Percentiles rank a stretch among this genome's conserved stretches.
Evolutionary conservation across 2,329 filamentous ascomycete genomes (phyloP).

Genomic region (Ophiocordyceps camponoti-rufipedis): DNA sequence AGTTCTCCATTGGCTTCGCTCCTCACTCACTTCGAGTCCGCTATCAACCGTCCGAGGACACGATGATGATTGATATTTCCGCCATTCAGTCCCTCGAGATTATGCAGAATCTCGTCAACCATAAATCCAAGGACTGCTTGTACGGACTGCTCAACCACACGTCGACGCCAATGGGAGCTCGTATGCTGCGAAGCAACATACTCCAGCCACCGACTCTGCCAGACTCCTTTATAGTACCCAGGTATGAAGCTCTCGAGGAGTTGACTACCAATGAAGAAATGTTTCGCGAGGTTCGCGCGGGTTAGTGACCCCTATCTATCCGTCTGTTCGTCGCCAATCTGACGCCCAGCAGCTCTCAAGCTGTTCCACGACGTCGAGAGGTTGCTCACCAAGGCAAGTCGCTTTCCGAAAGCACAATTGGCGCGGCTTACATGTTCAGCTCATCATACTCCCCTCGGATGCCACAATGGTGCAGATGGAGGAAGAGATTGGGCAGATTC

Average conservation of each 20-base stretch:
- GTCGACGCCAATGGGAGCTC: constrained; percentile 69
- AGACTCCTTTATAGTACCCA: constrained; percentile 43
- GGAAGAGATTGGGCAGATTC: constrained; percentile 68
- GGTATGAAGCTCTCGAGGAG: constrained; percentile 74
- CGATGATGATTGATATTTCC: constrained; percentile 88
- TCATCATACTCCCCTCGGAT: constrained; percentile 58
- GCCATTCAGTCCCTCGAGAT: constrained; percentile 79
- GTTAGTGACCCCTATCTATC: constrained; percentile 17
- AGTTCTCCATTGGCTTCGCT: constrained; percentile 39
- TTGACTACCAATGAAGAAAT: constrained; percentile 67
- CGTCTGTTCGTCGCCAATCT: neutral
- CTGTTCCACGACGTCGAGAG: constrained; percentile 63
- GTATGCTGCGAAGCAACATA: constrained; percentile 70
- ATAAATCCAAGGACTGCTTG: constrained; percentile 64
- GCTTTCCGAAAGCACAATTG: too few relatives aligned
- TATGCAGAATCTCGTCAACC: constrained; percentile 65
- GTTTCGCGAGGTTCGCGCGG: constrained; percentile 58
- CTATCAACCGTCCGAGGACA: constrained; percentile 75
- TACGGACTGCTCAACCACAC: constrained; percentile 78
- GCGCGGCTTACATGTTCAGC: constrained; percentile 19
- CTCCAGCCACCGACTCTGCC: constrained; percentile 68
- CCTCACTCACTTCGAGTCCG: constrained; percentile 41
- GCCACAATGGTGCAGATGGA: constrained; percentile 51
- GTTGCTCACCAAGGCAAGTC: constrained; percentile 49
- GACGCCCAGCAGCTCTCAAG: constrained; percentile 43